These are phyloP conservation scores for Porcisia hertigi DNA, from an alignment of 208 protist genomes.

Conservation along the genomic window DNA sequence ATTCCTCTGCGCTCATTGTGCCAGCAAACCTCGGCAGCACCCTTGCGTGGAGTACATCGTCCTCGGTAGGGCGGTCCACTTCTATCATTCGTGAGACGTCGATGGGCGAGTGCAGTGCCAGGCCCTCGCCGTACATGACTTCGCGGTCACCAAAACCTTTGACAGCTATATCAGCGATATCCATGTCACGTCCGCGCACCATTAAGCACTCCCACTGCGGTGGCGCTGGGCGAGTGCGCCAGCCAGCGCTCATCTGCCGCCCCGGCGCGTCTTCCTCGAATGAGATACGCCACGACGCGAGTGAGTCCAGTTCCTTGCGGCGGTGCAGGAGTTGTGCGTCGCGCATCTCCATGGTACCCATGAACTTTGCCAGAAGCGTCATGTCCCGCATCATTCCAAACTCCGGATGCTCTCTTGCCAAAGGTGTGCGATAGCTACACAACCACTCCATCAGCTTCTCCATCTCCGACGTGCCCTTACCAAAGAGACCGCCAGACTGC, in stretches of 20 bases:
- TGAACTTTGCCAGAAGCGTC: constrained; percentile 73
- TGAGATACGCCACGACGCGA: constrained; percentile 72
- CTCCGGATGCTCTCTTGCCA: constrained; percentile 63
- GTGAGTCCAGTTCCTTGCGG: constrained; percentile 57
- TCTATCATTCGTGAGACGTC: constrained; percentile 63
- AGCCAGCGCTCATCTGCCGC: constrained; percentile 72
- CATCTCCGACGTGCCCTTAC: constrained; percentile 54
- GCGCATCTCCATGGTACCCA: constrained; percentile 83
- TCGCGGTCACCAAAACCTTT: constrained; percentile 78
- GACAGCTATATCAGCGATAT: constrained; percentile 78
- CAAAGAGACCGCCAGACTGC: constrained; percentile 38
- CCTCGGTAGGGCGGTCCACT: constrained; percentile 69
- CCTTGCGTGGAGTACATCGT: constrained; percentile 85
- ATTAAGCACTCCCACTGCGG: constrained; percentile 73
- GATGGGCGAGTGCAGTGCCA: constrained; percentile 70
- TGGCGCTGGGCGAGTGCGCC: constrained; percentile 55
- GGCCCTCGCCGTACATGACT: constrained; percentile 74
- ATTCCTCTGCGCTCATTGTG: constrained; percentile 65
- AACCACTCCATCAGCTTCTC: constrained; percentile 82
- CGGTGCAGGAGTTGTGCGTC: constrained; percentile 68
- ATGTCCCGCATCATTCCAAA: constrained; percentile 71
- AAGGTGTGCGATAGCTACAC: constrained; percentile 45
- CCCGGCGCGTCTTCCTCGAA: constrained; percentile 81
- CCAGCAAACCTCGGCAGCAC: constrained; percentile 77
- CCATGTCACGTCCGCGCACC: constrained; percentile 77